Evolutionary conservation across 495 filamentous ascomycete species (phyloP).

Genomic region (Aspergillus hancockii): DNA sequence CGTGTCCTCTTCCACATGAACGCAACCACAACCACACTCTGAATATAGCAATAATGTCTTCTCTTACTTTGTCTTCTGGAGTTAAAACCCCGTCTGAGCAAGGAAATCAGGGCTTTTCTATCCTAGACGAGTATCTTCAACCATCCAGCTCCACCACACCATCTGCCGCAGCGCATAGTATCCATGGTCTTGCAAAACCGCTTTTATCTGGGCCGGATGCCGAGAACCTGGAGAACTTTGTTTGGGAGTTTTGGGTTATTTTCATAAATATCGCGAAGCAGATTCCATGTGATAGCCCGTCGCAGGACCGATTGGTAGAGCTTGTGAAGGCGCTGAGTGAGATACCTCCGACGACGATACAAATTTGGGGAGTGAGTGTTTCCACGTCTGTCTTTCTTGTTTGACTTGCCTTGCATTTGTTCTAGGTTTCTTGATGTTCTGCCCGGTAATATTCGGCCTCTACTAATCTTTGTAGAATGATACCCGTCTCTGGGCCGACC

Average conservation of each 20-base stretch:
- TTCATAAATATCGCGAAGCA: slow-evolving; percentile 5
- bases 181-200: background rate
- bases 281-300: slow-evolving; percentile 5
- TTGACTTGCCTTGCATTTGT: too few relatives aligned
- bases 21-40: background rate
- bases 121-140: slow-evolving; percentile 5
- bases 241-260: slow-evolving; percentile 4
- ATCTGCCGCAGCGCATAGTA: background rate
- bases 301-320: slow-evolving; percentile 7
- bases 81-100: background rate
- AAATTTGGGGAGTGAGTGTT: slow-evolving; percentile 7
- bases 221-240: background rate
- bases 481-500: background rate
- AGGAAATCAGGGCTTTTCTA: background rate
- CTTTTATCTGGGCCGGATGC: background rate
- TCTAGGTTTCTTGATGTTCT: too few relatives aligned
- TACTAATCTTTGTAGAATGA: background rate
- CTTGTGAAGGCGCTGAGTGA: slow-evolving; percentile 6
- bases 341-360: background rate
- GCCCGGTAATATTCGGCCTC: background rate
- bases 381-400: background rate
- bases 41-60: background rate
- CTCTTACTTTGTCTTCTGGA: background rate
- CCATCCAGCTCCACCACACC: slow-evolving; percentile 5
- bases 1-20: background rate